phyloP scores from a whole-genome alignment of 345 rosid species.

The Raphanus sativus region DNA sequence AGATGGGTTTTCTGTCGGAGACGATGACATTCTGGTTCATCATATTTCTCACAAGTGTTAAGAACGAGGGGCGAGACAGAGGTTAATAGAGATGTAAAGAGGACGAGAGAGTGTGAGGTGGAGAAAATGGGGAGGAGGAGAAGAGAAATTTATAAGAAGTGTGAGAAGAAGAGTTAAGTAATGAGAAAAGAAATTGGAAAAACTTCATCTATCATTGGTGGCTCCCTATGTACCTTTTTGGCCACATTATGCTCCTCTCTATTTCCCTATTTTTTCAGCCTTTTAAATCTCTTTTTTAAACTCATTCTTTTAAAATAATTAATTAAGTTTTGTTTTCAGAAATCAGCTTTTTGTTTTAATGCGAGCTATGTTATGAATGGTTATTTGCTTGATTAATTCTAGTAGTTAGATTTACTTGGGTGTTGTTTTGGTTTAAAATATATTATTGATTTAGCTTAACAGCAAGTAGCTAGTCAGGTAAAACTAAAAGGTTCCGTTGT shows the following conservation, averaged over 20 bases:
- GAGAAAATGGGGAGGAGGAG: constrained; percentile 38
- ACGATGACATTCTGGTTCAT: constrained; percentile 70
- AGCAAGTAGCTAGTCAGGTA: not conserved
- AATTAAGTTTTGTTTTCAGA: not conserved
- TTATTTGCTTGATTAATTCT: not conserved
- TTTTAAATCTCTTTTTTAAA: not conserved
- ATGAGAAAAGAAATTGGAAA: constrained; percentile 16
- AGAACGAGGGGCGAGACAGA: not conserved
- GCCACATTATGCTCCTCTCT: constrained; percentile 33
- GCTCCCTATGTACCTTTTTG: constrained; percentile 46
- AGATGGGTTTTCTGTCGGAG: constrained; percentile 48
- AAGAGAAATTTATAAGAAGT: constrained; percentile 42
- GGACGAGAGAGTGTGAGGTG: constrained; percentile 19
- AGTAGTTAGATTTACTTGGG: not conserved
- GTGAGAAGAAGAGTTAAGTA: not conserved
- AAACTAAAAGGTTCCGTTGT: not conserved
- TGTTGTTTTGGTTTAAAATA: not conserved
- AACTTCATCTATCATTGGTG: constrained; percentile 37
- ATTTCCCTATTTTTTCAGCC: not conserved
- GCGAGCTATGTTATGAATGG: not conserved
- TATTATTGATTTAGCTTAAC: not conserved
- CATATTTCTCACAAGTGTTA: constrained; percentile 45
- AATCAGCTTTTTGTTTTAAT: not conserved
- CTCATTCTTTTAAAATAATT: not conserved
- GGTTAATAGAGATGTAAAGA: not conserved